These are phyloP conservation scores for Alternaria atra DNA, from an alignment of 2,329 filamentous ascomycete genomes.

Conservation along the genomic window DNA sequence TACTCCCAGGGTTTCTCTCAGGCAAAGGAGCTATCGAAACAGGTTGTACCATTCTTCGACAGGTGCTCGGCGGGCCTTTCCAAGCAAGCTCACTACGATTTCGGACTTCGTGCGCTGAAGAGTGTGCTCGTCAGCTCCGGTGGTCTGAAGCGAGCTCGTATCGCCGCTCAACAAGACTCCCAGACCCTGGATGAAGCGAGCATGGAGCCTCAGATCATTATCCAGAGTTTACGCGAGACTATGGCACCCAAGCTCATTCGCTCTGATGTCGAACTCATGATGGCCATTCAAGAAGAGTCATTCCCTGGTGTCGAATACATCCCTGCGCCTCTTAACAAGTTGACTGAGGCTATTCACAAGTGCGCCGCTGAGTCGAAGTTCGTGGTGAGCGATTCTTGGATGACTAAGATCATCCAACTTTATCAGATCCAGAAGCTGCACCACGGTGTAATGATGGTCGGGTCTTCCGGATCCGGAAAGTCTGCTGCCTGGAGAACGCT, in stretches of 20 bases:
- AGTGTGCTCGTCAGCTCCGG: constrained; percentile 98
- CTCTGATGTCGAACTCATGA: constrained; percentile 88
- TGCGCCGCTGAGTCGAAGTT: constrained; percentile 86
- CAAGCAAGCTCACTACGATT: constrained; percentile 99
- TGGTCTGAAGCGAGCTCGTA: constrained; percentile 86
- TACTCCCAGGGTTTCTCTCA: constrained; percentile 99
- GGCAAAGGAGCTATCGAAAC: constrained; percentile 90
- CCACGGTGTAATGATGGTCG: constrained; percentile 99
- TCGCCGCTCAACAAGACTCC: constrained; percentile 65
- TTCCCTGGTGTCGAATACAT: constrained; percentile 96
- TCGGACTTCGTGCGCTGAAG: constrained; percentile 95
- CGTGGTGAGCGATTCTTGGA: constrained; percentile 92
- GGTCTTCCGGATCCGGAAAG: constrained; percentile 96
- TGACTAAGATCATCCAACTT: constrained; percentile 95
- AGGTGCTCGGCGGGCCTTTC: constrained; percentile 82
- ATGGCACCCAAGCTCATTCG: constrained; percentile 97
- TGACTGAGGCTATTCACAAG: constrained; percentile 82
- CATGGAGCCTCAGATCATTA: constrained; percentile 95
- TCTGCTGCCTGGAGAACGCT: constrained; percentile 94
- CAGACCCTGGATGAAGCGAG: constrained; percentile 72
- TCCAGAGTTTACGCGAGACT: constrained; percentile 97
- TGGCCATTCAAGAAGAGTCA: constrained; percentile 79
- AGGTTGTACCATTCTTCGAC: constrained; percentile 98
- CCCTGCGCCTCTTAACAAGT: constrained; percentile 81
- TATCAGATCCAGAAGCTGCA: constrained; percentile 99